Base-by-base conservation (phyloP, 176 grass and related monocot species). In the Phoenix roebelenii region DNA sequence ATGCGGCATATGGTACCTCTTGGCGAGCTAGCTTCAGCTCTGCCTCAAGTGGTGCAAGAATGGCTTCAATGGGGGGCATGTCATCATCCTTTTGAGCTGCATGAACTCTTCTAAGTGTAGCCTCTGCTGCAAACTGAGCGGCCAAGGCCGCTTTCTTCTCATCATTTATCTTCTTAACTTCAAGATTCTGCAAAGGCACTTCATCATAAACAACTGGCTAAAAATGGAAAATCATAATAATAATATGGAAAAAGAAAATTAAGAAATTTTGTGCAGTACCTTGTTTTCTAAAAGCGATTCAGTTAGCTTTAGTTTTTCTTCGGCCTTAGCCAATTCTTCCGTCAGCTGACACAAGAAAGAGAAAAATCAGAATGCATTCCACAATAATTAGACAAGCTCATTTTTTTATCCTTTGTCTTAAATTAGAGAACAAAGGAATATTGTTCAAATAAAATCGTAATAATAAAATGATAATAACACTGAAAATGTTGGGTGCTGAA, bases 41-140 rank as follows among this genome's bases (percentile, higher is more conserved):
- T 61, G 94, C 94, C 71, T 99, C 94, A 66, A 99, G 82, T 16
- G 94, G 94, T 48, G 94, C 94, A 63, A 99, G 94, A 84, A 99
- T 99, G 52, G 94, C 94, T 81, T 99, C 94, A 79, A 99, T 99
- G 12, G 94, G 94, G 12, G 94, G 94, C 94, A 99, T 99, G 71
- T 99, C 94, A 77, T 99, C 94, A 52, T 93, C 94, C 72, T 98
- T 98, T 53, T 98, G 94, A 32, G 82, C 94, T 68, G 81, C 88
- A 74, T 98, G 94, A 25, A 98, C 88, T 76, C 94, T 85, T 74
- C 94, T 80, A 63, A 98, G 81, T 58, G 94, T 93, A 16, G 84
- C 94, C 82, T 98, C 84, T 71, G 91, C 86, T 16, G 83, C 83
- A 87, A 96, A 96, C 61, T 96, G 91, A 64, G 91, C 86, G 50